Conservation (phyloP, 2,329 filamentous ascomycete genomes). For the Bipolaris victoriae region DNA sequence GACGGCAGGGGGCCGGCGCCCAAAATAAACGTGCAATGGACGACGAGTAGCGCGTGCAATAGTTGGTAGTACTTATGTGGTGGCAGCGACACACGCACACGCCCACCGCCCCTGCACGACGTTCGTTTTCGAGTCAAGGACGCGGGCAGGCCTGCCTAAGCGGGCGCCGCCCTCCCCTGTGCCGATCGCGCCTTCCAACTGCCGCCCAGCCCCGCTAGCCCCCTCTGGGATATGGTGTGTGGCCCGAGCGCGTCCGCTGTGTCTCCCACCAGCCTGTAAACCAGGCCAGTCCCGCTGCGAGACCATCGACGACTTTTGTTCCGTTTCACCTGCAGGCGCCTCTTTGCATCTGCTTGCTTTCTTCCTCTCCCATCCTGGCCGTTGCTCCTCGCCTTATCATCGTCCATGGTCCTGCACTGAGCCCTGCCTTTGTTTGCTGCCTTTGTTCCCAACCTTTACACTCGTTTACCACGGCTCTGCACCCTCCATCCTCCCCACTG, state of each 20-base stretch:
- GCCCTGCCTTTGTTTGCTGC: conserved; percentile 21
- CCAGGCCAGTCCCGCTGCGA: conserved; percentile 27
- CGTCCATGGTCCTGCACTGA: conserved; percentile 25
- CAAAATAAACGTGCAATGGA: conserved; percentile 29
- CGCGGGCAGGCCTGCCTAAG: conserved; percentile 23
- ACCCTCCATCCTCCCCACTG: background rate
- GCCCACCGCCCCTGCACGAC: conserved; percentile 10
- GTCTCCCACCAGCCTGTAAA: conserved; percentile 28
- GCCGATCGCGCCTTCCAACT: conserved; percentile 27
- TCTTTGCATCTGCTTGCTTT: conserved; percentile 18
- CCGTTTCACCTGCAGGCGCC: conserved; percentile 3
- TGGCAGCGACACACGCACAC: no score
- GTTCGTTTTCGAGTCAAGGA: conserved; percentile 15
- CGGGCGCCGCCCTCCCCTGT: conserved; percentile 23
- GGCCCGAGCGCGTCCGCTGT: conserved; percentile 25
- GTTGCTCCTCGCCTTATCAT: conserved; percentile 24
- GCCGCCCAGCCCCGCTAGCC: conserved; percentile 12
- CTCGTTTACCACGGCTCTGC: conserved; percentile 32
- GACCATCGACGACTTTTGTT: background rate
- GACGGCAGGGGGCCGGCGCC: conserved; percentile 6
- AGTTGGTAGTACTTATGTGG: no score
- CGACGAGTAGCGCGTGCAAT: conserved; percentile 2
- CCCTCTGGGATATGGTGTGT: conserved; percentile 2
- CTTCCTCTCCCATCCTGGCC: conserved; percentile 23
- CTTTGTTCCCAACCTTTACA: conserved; percentile 21